These are phyloP conservation scores for Phlebopus sp. DNA, from an alignment of 1,284 basidiomycete genomes.

Conservation along the genomic window DNA sequence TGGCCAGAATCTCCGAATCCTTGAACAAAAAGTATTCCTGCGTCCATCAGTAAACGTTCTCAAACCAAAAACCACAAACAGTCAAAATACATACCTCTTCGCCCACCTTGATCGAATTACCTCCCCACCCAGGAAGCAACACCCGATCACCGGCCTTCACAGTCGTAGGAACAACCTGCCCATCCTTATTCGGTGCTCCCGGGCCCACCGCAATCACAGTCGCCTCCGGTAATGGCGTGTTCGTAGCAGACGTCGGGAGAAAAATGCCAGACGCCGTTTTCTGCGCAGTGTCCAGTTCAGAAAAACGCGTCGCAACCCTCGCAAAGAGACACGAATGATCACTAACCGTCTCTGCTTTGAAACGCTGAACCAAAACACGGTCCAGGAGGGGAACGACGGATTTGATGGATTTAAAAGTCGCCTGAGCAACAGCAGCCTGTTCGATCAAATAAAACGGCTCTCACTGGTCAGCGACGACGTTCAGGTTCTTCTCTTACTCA, in stretches of 20 bases:
- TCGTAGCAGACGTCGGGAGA: constrained; percentile 86
- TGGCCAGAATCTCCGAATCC: constrained; percentile 94
- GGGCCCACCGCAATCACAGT: constrained; percentile 96
- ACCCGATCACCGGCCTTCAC: constrained; percentile 93
- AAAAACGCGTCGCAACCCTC: too few relatives aligned
- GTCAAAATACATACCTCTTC: constrained; percentile 73
- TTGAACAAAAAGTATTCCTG: constrained; percentile 96
- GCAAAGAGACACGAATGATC: too few relatives aligned
- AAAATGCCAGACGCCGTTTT: constrained; percentile 96
- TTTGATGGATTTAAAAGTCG: constrained; percentile 94
- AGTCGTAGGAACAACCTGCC: constrained; percentile 70
- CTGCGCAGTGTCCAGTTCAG: constrained; percentile 50
- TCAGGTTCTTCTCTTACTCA: constrained; percentile 10
- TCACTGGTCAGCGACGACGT: background rate
- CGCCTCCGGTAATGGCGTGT: constrained; percentile 87
- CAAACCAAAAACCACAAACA: background rate
- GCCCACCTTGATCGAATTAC: constrained; percentile 93
- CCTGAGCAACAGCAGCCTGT: constrained; percentile 70
- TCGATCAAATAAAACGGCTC: background rate
- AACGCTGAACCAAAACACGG: constrained; percentile 95
- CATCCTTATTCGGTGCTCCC: constrained; percentile 86
- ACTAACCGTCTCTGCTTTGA: constrained; percentile 88
- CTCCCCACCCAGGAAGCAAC: constrained; percentile 93
- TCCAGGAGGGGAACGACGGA: constrained; percentile 90
- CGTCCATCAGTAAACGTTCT: constrained; percentile 9